Evolutionary conservation across 805 yeast species (phyloP).

Genomic region (Candida railenensis): DNA sequence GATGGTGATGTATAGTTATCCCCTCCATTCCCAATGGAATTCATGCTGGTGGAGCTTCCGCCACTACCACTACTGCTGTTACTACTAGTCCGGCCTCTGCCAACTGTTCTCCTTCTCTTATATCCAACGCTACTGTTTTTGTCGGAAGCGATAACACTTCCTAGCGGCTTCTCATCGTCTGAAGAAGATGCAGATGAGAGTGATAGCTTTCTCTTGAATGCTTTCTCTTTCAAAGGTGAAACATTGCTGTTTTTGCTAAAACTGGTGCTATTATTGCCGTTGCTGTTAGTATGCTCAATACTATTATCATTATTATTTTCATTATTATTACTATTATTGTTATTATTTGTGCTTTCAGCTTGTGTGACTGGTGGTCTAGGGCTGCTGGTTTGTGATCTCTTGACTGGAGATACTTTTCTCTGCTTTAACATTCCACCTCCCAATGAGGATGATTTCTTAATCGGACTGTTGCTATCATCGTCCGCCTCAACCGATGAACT

Average conservation of each 20-base stretch:
- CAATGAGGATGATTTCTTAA: slow-evolving; percentile 10
- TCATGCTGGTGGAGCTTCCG: background rate
- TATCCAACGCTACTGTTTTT: background rate
- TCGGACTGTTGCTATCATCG: slow-evolving; percentile 2
- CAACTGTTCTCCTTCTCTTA: slow-evolving; percentile 13
- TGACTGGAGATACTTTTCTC: slow-evolving; percentile 1
- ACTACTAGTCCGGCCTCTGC: slow-evolving; percentile 11
- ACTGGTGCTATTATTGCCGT: background rate
- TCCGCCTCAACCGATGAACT: background rate
- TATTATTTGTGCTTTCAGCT: background rate
- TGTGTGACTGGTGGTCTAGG: background rate
- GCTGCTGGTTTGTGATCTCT: background rate
- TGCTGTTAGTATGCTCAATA: background rate
- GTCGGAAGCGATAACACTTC: background rate
- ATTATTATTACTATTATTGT: background rate
- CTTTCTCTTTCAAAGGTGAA: background rate
- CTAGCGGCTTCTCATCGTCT: slow-evolving; percentile 7
- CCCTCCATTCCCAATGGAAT: background rate
- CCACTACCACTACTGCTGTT: background rate
- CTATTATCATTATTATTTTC: background rate
- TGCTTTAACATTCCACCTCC: slow-evolving; percentile 21
- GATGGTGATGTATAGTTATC: slow-evolving; percentile 35
- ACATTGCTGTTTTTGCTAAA: background rate
- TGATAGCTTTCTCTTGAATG: background rate
- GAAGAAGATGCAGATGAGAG: slow-evolving; percentile 7